Evolutionary conservation across 2,329 filamentous ascomycete genomes (phyloP).

Genomic region (Colletotrichum graminicola): DNA sequence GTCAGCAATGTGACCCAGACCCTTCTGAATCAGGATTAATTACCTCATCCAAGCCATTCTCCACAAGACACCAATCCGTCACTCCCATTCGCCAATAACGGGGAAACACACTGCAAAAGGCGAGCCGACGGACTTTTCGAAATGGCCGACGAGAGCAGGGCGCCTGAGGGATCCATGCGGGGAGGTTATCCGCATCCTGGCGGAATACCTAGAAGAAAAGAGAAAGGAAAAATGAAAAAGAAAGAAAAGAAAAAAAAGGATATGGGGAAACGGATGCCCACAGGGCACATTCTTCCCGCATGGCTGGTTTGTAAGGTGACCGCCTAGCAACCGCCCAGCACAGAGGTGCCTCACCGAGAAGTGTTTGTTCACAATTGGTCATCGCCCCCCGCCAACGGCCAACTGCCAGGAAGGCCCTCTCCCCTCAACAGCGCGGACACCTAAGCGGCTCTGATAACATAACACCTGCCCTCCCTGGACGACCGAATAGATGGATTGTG

Average conservation of each 20-base stretch:
- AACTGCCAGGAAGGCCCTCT: neutral
- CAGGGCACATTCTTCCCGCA: slow-evolving; percentile 4
- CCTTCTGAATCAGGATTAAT: slow-evolving; percentile 2
- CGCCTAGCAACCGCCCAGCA: neutral
- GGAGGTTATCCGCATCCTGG: neutral
- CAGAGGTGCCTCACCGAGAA: slow-evolving; percentile 9
- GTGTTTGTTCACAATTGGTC: neutral
- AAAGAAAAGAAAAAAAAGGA: neutral
- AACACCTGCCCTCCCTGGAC: neutral
- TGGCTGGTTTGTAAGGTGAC: neutral
- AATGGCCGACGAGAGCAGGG: slow-evolving; percentile 26
- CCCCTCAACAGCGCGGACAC: neutral
- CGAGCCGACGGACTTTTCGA: slow-evolving; percentile 29
- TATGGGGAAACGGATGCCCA: neutral
- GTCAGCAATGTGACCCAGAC: slow-evolving; percentile 29
- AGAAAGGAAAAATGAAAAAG: neutral
- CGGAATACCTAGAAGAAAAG: neutral
- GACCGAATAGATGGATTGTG: neutral
- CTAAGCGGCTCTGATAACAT: neutral
- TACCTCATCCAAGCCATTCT: slow-evolving; percentile 31
- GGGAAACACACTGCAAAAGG: neutral
- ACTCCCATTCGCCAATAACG: slow-evolving; percentile 6
- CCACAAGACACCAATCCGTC: slow-evolving; percentile 25
- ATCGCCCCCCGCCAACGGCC: neutral
- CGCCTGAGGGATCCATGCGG: slow-evolving; percentile 9